Evolutionary conservation across 2,329 filamentous ascomycete genomes (phyloP).

Genomic region (Ascochyta viciae-villosae): DNA sequence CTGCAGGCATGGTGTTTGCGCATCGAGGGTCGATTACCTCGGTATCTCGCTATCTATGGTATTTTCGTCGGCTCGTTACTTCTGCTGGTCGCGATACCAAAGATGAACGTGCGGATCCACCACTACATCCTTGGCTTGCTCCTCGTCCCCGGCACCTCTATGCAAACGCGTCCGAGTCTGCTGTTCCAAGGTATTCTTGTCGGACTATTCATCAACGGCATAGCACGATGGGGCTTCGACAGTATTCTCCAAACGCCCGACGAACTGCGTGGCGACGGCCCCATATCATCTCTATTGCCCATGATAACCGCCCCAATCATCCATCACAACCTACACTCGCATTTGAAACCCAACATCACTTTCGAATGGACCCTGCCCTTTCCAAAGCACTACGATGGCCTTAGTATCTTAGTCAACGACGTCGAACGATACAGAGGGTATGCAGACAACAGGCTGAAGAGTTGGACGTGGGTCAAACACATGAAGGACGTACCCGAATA

Average conservation of each 20-base stretch:
- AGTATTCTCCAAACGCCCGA: conserved; percentile 82
- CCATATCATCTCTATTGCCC: conserved; percentile 67
- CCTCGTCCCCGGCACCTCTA: conserved; percentile 83
- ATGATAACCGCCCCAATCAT: conserved; percentile 49
- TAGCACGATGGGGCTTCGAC: conserved; percentile 93
- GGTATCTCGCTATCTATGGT: conserved; percentile 79
- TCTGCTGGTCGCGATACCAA: conserved; percentile 74
- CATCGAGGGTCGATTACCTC: conserved; percentile 79
- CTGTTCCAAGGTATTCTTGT: conserved; percentile 89
- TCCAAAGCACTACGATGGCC: conserved; percentile 68
- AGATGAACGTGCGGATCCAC: conserved; percentile 85
- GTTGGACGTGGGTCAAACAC: conserved; percentile 68
- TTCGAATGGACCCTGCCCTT: conserved; percentile 64
- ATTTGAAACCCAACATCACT: conserved; percentile 62
- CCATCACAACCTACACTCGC: conserved; percentile 53
- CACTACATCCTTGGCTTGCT: conserved; percentile 92
- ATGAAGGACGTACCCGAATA: conserved; percentile 66
- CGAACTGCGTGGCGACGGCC: conserved; percentile 66
- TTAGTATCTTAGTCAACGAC: conserved; percentile 84
- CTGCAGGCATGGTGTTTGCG: conserved; percentile 87
- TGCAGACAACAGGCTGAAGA: conserved; percentile 53
- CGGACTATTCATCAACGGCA: conserved; percentile 91
- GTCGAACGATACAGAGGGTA: conserved; percentile 71
- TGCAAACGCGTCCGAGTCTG: conserved; percentile 85
- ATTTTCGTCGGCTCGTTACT: conserved; percentile 72